Evolutionary conservation across 2,329 filamentous ascomycete species (phyloP), one percentile per base, ranked within the genome.

Genomic region (Sphaceloma murrayae): DNA sequence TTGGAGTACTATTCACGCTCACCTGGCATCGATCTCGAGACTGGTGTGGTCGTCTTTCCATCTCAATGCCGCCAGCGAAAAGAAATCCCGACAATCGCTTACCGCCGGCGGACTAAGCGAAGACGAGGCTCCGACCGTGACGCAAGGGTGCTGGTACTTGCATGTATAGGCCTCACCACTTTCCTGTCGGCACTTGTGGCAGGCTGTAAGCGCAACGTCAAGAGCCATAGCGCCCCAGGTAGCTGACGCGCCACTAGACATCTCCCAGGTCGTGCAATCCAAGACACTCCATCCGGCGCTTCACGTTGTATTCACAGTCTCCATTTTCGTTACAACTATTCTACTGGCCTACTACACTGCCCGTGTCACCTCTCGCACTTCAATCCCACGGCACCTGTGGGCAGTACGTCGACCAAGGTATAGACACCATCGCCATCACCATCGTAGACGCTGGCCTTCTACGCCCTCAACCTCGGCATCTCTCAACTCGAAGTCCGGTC

Each of bases 1-100:
- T 26, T 40, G n/a, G 36, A 40, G 14, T 40, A 40, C 24, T 40
- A 40, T 14, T 27, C 36, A 10, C 36, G 36, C 6, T 40, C 36
- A 24, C 36, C 36, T 18, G 14, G 36, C 5, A 26, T 40, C 13
- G 36, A 40, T 19, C 24, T 40, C 11, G 36, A 40, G 24, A 40
- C 36, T 19, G 36, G 36, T 6, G 30, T 40, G 36, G 36, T 14
- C 9, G n/a, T 40, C 2, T 40, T 40, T 8, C 36, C 36, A 17
- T 16, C 22, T 4, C 19, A 29, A 14, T 16, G 26, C 7, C 16
- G 19, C 22, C 27, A 26, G 3, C 22, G 30, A 26, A 26, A 40
- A 9, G 30, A 40, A 16, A 40, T 40, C n/a, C 36, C 36, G 1
- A 40, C 36, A 3, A 40, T 40, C 6, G 36, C 36, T 9, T 40